Percentiles rank a stretch among this genome's conserved stretches.
phyloP scores from a whole-genome alignment of 2,329 filamentous ascomycete genomes.

The Grosmannia clavigera region DNA sequence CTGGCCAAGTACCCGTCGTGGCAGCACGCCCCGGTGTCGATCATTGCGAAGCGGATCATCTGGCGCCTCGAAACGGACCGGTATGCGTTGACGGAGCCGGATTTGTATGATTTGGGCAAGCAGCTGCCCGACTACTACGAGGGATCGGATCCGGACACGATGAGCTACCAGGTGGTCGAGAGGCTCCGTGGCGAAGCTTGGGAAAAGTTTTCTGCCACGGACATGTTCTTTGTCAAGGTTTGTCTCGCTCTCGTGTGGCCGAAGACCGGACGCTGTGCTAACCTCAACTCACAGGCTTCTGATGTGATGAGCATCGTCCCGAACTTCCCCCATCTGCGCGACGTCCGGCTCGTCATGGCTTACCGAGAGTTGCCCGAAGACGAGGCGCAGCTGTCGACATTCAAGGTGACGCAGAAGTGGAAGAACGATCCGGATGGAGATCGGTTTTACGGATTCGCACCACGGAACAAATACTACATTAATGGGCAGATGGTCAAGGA shows the following conservation, averaged over 20 bases:
- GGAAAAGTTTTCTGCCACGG: constrained; percentile 41
- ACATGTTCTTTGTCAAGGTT: constrained; percentile 59
- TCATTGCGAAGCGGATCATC: constrained; percentile 43
- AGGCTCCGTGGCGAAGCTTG: constrained; percentile 36
- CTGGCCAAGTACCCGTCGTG: constrained; percentile 48
- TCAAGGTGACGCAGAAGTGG: constrained; percentile 39
- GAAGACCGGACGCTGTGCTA: constrained; percentile 4
- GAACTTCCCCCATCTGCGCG: constrained; percentile 44
- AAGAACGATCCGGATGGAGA: constrained; percentile 43
- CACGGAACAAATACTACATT: constrained; percentile 44
- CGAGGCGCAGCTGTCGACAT: constrained; percentile 31
- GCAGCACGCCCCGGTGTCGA: constrained; percentile 41
- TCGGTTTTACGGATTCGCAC: constrained; percentile 40
- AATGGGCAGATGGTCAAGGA: constrained; percentile 43
- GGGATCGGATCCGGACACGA: constrained; percentile 28
- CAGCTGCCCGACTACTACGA: constrained; percentile 41
- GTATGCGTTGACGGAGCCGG: constrained; percentile 40
- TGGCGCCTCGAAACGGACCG: constrained; percentile 46
- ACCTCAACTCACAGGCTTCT: constrained; percentile 32
- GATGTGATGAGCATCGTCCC: constrained; percentile 49
- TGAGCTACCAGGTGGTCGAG: constrained; percentile 31
- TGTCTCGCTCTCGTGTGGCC: constrained; percentile 8
- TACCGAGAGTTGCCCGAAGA: constrained; percentile 47
- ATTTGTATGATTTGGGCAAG: constrained; percentile 38
- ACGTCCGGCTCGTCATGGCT: constrained; percentile 41